Evolutionary conservation across 805 yeast species (phyloP), one percentile per base, ranked within the genome.

Genomic region (Myxozyma geophila): DNA sequence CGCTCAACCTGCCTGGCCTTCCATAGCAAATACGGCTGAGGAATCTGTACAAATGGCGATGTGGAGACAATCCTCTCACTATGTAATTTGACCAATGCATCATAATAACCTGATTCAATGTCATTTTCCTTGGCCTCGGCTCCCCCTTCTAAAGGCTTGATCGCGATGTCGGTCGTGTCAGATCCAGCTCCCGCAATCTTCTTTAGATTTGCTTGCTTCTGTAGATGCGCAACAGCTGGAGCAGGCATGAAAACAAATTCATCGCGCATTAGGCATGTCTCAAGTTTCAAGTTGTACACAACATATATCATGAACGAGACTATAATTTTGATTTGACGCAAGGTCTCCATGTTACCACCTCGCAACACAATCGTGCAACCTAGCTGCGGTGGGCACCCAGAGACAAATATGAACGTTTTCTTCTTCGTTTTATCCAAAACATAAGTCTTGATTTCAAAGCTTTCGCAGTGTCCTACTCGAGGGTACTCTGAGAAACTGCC

Each of bases 341-440:
- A 76, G 0, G 80, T 72, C 1, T 85, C 88, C 56, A 82, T 84
- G 68, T 83, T 82, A 0, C 85, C 88, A 1, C 98, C 99, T 59
- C 98, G 79, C n/a, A 95, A 74, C 13, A 90, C 79, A n/a, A 93
- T 83, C 0, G 98, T 92, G 44, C 92, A 87, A 0, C 99, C 99
- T 0, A 87, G 75, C 47, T 83, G 84, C 9, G 82, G 79, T 43
- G 87, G 86, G 67, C 92, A 86, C 0, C 97, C 98, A 0, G 87
- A 83, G 60, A 95, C 82, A 68, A 84, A 89, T n/a, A 91, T 81
- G 71, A 87, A 90, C 0, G 96, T 85, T 72, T 91, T 89, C 21
- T 69, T 74, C 12, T 54, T 28, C 7, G 40, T 36, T 61, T 84
- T 81, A 4, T 83, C 82, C 72, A 79, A 83, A 2, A 85, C 78